A percentile compares a stretch with the other conserved stretches of the same genome.
phyloP scores from a whole-genome alignment of 345 rosid genomes.

The Sisymbrium altissimum region DNA sequence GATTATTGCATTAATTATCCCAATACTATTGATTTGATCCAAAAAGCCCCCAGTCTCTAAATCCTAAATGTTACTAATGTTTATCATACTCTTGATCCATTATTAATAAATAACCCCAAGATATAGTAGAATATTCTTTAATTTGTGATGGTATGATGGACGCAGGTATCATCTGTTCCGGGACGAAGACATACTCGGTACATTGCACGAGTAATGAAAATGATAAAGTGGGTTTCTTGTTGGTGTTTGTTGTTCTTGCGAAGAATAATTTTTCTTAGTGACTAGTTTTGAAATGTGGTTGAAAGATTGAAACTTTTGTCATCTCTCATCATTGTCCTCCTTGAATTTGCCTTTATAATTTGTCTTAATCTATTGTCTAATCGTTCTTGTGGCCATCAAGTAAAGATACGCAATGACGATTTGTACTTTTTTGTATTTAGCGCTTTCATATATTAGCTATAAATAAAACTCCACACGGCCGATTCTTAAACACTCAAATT shows the following conservation, averaged over 20 bases:
- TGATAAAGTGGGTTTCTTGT: constrained; percentile 17
- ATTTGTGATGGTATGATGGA: not conserved
- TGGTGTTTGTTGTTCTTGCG: constrained; percentile 1
- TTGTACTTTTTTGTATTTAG: not conserved
- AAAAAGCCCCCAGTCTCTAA: too few relatives aligned
- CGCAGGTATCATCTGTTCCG: constrained; percentile 48
- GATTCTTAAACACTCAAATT: not conserved
- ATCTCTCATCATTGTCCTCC: not conserved
- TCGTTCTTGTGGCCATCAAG: not conserved
- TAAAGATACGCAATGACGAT: not conserved
- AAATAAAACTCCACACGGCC: not conserved
- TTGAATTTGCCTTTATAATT: not conserved
- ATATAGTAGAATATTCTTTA: not conserved
- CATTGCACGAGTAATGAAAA: constrained; percentile 48
- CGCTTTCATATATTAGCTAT: not conserved
- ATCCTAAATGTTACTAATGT: too few relatives aligned
- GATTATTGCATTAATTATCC: not conserved
- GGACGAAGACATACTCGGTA: constrained; percentile 60
- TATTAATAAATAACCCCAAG: not conserved
- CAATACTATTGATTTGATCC: not conserved
- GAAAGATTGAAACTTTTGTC: not conserved
- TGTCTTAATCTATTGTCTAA: constrained; percentile 5
- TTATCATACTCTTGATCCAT: not conserved
- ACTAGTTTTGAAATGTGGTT: not conserved
- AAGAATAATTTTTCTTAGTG: not conserved